Evolutionary conservation across 2,329 filamentous ascomycete species (phyloP), one percentile per base, ranked within the genome.

Genomic region (Bipolaris victoriae): DNA sequence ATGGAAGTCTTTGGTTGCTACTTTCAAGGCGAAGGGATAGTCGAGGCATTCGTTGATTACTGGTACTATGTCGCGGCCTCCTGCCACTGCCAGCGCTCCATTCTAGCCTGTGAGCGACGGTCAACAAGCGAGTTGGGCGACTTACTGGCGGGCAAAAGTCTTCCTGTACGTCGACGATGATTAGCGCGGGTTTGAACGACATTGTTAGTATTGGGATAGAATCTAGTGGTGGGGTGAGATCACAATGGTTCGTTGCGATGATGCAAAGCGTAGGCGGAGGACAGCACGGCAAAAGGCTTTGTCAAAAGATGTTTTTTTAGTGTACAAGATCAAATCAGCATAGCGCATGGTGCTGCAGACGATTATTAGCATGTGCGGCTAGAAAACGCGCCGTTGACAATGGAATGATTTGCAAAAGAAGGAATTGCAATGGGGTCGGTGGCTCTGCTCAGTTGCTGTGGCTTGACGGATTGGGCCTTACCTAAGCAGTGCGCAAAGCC

Each of bases 1-100:
- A 73, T 99, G 95, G 82, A 87, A 96, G 84, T 99, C 95, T 74
- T 92, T 89, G n/a, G 94, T 97, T 43, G 91, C 92, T 64, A 98
- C 80, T 65, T 89, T 91, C 68, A 90, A 75, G 37, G 80, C 77
- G 72, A 97, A 96, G 45, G 90, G 88, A 22, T 89, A 82, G 4
- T 77, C 65, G 55, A 98, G 86, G 44, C 98, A 87, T 47, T 78
- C 65, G 81, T 97, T 97, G 78, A 98, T 84, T 16, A 83, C 64
- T 2, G 86, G 82, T 7, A 88, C 84, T 58, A 96, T 88, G 62
- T 84, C 79, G 63, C 91, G 89, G 63, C 88, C 95, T 48, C 83
- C 79, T 52, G 85, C 73, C n/a, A 98, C 91, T 31, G 92, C 89
- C 49, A 99, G 87, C n/a, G 91, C 83, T 62, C 94, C 95, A 62